phyloP scores from a whole-genome alignment of 192 early-diverging fungal genomes.

The Funneliformis geosporum region DNA sequence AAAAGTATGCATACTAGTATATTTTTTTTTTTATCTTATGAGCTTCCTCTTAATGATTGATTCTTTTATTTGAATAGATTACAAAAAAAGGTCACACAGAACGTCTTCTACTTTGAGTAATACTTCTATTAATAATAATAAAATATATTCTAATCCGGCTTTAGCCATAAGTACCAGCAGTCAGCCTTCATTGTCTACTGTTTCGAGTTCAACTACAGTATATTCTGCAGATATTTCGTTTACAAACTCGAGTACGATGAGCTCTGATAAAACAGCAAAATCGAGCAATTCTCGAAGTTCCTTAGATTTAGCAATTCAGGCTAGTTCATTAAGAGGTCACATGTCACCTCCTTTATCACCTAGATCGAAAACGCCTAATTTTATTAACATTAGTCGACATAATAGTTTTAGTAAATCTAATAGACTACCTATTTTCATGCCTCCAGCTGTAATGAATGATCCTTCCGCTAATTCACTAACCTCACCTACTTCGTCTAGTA shows the following conservation, averaged over 20 bases:
- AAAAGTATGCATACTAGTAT: constrained; percentile 9
- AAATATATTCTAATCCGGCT: constrained; percentile 14
- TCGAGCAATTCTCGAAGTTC: neutral
- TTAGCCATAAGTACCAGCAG: constrained; percentile 12
- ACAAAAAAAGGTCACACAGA: neutral
- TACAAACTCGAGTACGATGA: neutral
- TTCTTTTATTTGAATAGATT: neutral
- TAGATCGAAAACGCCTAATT: neutral
- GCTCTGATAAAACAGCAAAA: neutral
- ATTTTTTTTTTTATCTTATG: neutral
- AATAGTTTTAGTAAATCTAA: constrained; percentile 15
- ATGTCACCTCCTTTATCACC: constrained; percentile 11
- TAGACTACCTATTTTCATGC: neutral
- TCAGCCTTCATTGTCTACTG: neutral
- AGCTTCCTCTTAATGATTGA: neutral
- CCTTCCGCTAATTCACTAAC: neutral
- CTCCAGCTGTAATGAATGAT: constrained; percentile 18
- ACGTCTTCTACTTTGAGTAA: neutral
- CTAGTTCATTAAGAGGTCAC: neutral
- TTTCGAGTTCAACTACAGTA: neutral
- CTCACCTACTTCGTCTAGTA: constrained; percentile 2
- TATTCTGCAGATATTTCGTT: neutral
- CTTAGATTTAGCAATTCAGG: constrained; percentile 1
- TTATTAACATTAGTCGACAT: constrained; percentile 6
- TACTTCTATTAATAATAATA: neutral